phyloP scores from a whole-genome alignment of 1,284 basidiomycete species.

The Cryptococcus sp. region DNA sequence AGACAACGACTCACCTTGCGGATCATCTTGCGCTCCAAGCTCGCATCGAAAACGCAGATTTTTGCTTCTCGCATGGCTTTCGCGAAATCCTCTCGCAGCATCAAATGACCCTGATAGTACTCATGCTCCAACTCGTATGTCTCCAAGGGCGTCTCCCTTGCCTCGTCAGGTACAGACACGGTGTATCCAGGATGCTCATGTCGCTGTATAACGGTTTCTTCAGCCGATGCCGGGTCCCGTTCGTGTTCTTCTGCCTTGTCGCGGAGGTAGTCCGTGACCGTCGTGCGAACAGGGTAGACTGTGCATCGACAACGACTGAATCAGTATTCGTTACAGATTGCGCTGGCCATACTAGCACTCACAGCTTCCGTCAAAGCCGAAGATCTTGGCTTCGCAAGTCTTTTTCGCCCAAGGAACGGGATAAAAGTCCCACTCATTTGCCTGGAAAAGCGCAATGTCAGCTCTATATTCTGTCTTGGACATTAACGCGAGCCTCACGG shows the following conservation, averaged over 20 bases:
- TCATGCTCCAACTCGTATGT: slow-evolving; percentile 43
- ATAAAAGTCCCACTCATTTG: slow-evolving; percentile 53
- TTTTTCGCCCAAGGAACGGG: slow-evolving; percentile 44
- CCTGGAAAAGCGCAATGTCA: slow-evolving; percentile 6
- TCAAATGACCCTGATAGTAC: slow-evolving; percentile 40
- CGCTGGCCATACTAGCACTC: slow-evolving; percentile 12
- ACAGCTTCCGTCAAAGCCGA: slow-evolving; percentile 51
- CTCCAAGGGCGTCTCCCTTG: slow-evolving; percentile 36
- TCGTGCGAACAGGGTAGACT: slow-evolving; percentile 53
- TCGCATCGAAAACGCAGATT: slow-evolving; percentile 53
- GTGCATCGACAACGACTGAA: neutral
- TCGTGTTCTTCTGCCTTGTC: slow-evolving; percentile 5
- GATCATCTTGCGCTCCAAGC: slow-evolving; percentile 52
- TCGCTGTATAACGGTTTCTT: slow-evolving; percentile 28
- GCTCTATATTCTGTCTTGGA: neutral
- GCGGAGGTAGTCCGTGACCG: slow-evolving; percentile 33
- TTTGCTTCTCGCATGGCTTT: slow-evolving; percentile 45
- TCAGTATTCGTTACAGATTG: neutral
- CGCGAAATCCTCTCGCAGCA: slow-evolving; percentile 46
- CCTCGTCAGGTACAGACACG: slow-evolving; percentile 30
- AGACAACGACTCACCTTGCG: slow-evolving; percentile 36
- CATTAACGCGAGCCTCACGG: slow-evolving; percentile 26
- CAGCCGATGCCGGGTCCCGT: neutral
- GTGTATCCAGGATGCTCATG: slow-evolving; percentile 50
- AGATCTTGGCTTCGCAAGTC: slow-evolving; percentile 43